Base-by-base conservation (phyloP, 1,139 yeast species). In the Geotrichum macrosporum region DNA sequence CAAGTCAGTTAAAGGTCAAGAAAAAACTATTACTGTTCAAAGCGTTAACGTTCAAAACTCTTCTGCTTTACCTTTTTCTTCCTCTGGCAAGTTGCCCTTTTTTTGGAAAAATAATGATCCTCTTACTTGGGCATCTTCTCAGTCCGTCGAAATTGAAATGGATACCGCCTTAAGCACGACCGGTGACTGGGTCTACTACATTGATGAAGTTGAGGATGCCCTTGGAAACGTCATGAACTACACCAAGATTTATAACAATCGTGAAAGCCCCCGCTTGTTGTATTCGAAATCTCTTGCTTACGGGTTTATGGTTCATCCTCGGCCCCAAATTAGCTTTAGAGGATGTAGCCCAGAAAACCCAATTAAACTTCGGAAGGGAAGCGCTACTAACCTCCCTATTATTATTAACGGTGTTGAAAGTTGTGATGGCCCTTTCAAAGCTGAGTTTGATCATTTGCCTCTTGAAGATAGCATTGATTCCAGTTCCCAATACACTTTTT, bases 181-280 rank as follows among this genome's bases (percentile, higher is more conserved):
- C 5, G 95, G 95, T 12, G 69, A 68, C 18, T 74, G 85, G 62
- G 73, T 77, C 32, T 87, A 84, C 59, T 78, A 78, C 43, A 72
- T 89, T 36, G 76, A 78, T 37, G 78, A 77, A 52, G 75, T 88
- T 5, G 73, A 74, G 8, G 96, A 89, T 64, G 84, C 83, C 1
- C 70, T 86, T 52, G 96, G 96, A 0, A 85, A 85, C 57, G 56
- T 67, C 2, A 76, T 80, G 48, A 73, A 76, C 48, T 86, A 80
- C 56, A 73, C 73, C 1, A 53, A 50, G 18, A 51, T 59, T 16
- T 54, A 57, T 41, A 54, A 55, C 68, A 54, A 73, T 71, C 15
- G 57, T 10, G 55, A 55, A 22, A 53, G 57, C 36, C 51, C 58
- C n/a, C 51, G 54, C 20, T 50, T 56, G 26, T 44, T 55, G 44